phyloP scores from a whole-genome alignment of 2,329 filamentous ascomycete genomes.

The Stachybotrys echinatus region DNA sequence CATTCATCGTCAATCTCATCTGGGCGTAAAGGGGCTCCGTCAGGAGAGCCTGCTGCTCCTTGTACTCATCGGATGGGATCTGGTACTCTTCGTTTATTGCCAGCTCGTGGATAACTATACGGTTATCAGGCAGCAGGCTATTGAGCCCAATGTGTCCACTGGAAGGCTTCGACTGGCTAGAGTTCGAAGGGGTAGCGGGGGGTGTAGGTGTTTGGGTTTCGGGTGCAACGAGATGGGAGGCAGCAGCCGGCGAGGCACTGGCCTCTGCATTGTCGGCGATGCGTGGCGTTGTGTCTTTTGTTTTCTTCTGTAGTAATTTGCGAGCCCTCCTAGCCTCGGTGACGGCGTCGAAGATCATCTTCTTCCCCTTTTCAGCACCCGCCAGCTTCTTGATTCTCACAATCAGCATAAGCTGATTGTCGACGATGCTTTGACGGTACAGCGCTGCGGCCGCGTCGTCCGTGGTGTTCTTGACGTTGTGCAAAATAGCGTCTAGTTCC shows the following conservation, averaged over 20 bases:
- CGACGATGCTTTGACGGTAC: constrained; percentile 75
- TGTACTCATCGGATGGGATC: constrained; percentile 57
- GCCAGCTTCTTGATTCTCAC: constrained; percentile 75
- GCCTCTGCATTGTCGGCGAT: constrained; percentile 46
- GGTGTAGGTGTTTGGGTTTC: constrained; percentile 48
- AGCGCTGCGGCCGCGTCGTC: constrained; percentile 68
- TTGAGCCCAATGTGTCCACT: constrained; percentile 35
- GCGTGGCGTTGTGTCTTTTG: constrained; percentile 66
- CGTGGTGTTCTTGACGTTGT: constrained; percentile 74
- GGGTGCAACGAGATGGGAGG: constrained; percentile 29
- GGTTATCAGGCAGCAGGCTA: constrained; percentile 64
- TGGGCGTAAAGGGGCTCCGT: constrained; percentile 47
- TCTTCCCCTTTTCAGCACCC: constrained; percentile 65
- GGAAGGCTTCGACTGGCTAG: constrained; percentile 29
- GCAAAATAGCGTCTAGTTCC: constrained; percentile 77
- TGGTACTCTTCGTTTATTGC: constrained; percentile 75
- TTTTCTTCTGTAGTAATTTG: constrained; percentile 58
- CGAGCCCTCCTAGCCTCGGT: constrained; percentile 62
- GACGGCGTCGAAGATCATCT: constrained; percentile 70
- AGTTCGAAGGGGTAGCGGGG: constrained; percentile 42
- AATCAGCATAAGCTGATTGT: constrained; percentile 75
- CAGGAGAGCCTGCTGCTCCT: constrained; percentile 47
- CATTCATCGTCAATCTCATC: constrained; percentile 59
- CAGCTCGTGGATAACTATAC: constrained; percentile 71
- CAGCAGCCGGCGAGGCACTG: constrained; percentile 30